Conservation (phyloP, 192 early-diverging fungal genomes). For the Backusella mclennaniae region DNA sequence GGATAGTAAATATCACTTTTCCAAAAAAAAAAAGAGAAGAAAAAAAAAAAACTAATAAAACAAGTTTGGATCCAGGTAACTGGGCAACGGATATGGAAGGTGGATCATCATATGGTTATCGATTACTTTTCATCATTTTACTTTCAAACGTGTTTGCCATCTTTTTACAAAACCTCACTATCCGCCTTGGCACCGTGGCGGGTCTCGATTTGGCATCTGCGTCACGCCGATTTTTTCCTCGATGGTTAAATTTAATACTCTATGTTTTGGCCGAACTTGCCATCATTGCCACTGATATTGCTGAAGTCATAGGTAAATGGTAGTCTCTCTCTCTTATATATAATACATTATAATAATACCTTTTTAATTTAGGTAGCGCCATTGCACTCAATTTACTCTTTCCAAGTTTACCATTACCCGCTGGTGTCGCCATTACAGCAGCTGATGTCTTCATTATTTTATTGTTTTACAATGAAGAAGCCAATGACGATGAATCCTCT, state of each 20-base stretch:
- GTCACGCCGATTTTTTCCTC: constrained; percentile 60
- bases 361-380: constrained; percentile 55
- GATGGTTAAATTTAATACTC: constrained; percentile 58
- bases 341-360: no score
- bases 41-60: neutral
- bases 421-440: constrained; percentile 74
- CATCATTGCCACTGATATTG: constrained; percentile 81
- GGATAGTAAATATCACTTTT: constrained; percentile 19
- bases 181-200: constrained; percentile 76
- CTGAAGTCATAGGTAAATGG: constrained; percentile 63
- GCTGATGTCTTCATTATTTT: constrained; percentile 73
- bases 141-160: constrained; percentile 75
- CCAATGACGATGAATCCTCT: constrained; percentile 13
- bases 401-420: constrained; percentile 57
- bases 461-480: constrained; percentile 53
- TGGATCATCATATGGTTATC: constrained; percentile 74
- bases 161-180: constrained; percentile 71
- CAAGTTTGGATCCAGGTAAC: constrained; percentile 77
- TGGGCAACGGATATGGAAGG: constrained; percentile 83
- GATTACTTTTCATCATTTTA: constrained; percentile 70
- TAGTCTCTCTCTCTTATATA: neutral
- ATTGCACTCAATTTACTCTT: constrained; percentile 80
- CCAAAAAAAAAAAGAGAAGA: neutral
- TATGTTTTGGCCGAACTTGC: constrained; percentile 74
- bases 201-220: constrained; percentile 71